Conservation (phyloP, 1,139 yeast genomes). For the Kurtzmaniella quercitrusa region DNA sequence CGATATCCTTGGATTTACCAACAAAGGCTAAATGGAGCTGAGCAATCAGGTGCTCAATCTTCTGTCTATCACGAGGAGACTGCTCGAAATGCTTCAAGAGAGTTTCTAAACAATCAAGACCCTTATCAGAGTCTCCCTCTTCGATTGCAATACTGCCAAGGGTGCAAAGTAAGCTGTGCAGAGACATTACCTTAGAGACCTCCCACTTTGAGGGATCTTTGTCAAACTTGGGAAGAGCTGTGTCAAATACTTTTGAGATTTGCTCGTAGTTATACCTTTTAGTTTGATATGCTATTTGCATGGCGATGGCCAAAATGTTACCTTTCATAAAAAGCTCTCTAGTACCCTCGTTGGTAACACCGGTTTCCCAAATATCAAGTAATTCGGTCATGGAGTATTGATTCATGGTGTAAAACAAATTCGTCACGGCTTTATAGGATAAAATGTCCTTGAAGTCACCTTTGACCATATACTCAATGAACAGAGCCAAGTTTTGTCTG, state of each 20-base stretch:
- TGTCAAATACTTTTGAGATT: slow-evolving; percentile 31
- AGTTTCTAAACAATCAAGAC: slow-evolving; percentile 38
- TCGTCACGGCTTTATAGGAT: slow-evolving; percentile 17
- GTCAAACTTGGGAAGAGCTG: slow-evolving; percentile 1
- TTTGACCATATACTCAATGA: slow-evolving; percentile 27
- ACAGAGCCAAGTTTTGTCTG: slow-evolving; percentile 30
- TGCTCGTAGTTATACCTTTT: slow-evolving; percentile 64
- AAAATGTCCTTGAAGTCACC: slow-evolving; percentile 30
- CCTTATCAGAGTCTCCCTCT: slow-evolving; percentile 38
- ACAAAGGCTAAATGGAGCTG: slow-evolving; percentile 77
- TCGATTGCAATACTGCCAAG: slow-evolving; percentile 40
- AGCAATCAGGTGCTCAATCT: slow-evolving; percentile 25
- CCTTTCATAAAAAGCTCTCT: slow-evolving; percentile 41
- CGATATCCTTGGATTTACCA: slow-evolving; percentile 73
- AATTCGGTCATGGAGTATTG: slow-evolving; percentile 36
- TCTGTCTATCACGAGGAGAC: slow-evolving; percentile 12
- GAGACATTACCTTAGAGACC: slow-evolving; percentile 10
- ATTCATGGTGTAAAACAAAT: slow-evolving; percentile 29
- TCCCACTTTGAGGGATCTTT: not conserved
- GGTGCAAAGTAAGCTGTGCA: slow-evolving; percentile 28
- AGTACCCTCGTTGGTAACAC: slow-evolving; percentile 31
- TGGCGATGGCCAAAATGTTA: slow-evolving; percentile 63
- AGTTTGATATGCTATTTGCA: slow-evolving; percentile 63
- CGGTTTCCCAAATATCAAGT: slow-evolving; percentile 41
- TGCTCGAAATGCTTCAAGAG: slow-evolving; percentile 26